A percentile compares a stretch with the other conserved stretches of the same genome.
Evolutionary conservation across 2,329 filamentous ascomycete genomes (phyloP).

Genomic region (Metarhizium rileyi): DNA sequence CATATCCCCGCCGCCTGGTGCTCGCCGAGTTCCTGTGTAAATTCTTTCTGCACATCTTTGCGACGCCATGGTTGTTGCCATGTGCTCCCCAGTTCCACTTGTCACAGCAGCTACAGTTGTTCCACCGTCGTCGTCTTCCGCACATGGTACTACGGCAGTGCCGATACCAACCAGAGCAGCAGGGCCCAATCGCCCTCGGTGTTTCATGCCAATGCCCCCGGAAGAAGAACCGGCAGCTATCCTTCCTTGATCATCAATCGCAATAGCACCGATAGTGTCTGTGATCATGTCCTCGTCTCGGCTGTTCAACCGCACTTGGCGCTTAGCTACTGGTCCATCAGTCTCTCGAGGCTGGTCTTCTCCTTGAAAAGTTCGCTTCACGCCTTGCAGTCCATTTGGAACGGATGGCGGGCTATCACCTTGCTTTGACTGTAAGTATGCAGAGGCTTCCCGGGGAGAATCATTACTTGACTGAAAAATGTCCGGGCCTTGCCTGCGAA

Average conservation of each 20-base stretch:
- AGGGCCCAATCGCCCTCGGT: slow-evolving; percentile 80
- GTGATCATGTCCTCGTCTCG: slow-evolving; percentile 56
- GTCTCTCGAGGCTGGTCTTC: slow-evolving; percentile 3
- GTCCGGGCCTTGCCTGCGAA: background rate
- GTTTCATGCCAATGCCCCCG: slow-evolving; percentile 97
- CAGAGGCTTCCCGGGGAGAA: slow-evolving; percentile 11
- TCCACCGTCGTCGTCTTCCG: slow-evolving; percentile 57
- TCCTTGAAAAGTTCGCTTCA: slow-evolving; percentile 23
- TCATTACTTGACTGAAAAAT: background rate
- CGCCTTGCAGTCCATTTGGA: slow-evolving; percentile 12
- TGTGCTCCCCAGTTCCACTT: slow-evolving; percentile 94
- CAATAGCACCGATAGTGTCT: slow-evolving; percentile 94
- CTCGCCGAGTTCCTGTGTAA: slow-evolving; percentile 58
- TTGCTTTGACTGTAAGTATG: slow-evolving; percentile 8
- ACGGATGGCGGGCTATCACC: background rate
- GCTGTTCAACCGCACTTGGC: slow-evolving; percentile 15
- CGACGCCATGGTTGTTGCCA: slow-evolving; percentile 90
- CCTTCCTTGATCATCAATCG: slow-evolving; percentile 72
- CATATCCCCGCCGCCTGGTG: slow-evolving; percentile 49
- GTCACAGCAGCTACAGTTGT: slow-evolving; percentile 75
- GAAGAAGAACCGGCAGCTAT: slow-evolving; percentile 95
- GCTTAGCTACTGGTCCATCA: slow-evolving; percentile 2
- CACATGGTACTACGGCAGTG: slow-evolving; percentile 74
- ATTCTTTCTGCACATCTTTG: slow-evolving; percentile 77
- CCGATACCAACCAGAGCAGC: slow-evolving; percentile 89